Evolutionary conservation across 2,329 filamentous ascomycete species (phyloP).

Genomic region (Diaporthe destruens): DNA sequence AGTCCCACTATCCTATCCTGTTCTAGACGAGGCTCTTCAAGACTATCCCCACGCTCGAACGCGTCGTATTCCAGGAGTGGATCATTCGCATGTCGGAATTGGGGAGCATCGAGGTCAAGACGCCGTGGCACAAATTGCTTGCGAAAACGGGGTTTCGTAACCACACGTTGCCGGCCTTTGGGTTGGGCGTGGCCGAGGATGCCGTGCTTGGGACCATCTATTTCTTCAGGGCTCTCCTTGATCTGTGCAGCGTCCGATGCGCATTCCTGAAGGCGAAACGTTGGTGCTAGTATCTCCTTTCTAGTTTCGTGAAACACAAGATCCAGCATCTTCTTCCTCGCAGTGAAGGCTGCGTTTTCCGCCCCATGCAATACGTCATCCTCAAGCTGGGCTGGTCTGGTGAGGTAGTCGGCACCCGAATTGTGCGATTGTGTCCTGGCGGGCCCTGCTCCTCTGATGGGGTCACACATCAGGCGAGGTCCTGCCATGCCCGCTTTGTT

Average conservation of each 20-base stretch:
- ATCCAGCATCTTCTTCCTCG: slow-evolving; percentile 68
- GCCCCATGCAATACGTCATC: slow-evolving; percentile 54
- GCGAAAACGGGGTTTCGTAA: slow-evolving; percentile 52
- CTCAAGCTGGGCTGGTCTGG: slow-evolving; percentile 69
- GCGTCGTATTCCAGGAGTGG: slow-evolving; percentile 56
- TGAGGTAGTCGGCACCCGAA: slow-evolving; percentile 12
- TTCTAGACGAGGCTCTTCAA: slow-evolving; percentile 42
- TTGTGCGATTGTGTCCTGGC: slow-evolving; percentile 1
- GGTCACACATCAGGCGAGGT: background rate
- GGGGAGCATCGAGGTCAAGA: slow-evolving; percentile 64
- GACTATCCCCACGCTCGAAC: slow-evolving; percentile 44
- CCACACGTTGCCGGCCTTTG: slow-evolving; percentile 38
- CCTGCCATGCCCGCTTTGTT: slow-evolving; percentile 34
- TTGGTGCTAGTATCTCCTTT: slow-evolving; percentile 44
- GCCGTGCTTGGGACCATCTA: background rate
- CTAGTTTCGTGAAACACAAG: slow-evolving; percentile 61
- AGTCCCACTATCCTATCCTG: slow-evolving; percentile 63
- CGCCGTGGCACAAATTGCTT: slow-evolving; percentile 59
- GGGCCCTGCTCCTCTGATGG: background rate
- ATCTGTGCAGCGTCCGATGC: background rate
- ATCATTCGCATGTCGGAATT: slow-evolving; percentile 66
- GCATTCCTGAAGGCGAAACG: slow-evolving; percentile 29
- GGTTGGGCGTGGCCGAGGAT: background rate
- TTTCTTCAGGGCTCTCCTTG: background rate
- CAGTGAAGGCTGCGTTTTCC: slow-evolving; percentile 58